A percentile compares a stretch with the other conserved stretches of the same genome.
Conservation (phyloP, 1,139 yeast genomes). For the Yamadazyma triangularis region DNA sequence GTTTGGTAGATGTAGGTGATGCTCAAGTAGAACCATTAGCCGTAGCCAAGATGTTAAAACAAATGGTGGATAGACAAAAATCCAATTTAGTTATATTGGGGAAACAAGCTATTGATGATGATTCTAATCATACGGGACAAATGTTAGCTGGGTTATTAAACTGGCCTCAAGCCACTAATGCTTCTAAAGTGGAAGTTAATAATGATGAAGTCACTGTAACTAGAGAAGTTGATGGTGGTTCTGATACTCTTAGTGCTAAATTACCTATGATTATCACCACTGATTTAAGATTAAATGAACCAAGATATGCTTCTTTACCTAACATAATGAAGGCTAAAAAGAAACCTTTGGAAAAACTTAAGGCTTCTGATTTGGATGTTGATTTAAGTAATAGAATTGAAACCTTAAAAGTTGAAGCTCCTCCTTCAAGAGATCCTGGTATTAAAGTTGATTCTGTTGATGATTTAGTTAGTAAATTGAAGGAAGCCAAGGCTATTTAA, state of each 20-base stretch:
- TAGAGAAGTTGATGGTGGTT: constrained; percentile 94
- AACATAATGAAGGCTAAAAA: constrained; percentile 98
- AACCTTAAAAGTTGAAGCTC: constrained; percentile 74
- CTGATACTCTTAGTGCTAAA: constrained; percentile 72
- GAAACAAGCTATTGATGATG: constrained; percentile 95
- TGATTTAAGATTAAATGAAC: constrained; percentile 89
- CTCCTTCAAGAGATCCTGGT: constrained; percentile 80
- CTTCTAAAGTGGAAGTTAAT: constrained; percentile 74
- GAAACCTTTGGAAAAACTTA: constrained; percentile 77
- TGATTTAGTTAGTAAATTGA: constrained; percentile 73
- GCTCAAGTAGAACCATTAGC: constrained; percentile 79
- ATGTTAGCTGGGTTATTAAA: constrained; percentile 89
- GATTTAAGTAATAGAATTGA: constrained; percentile 63
- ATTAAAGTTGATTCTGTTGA: constrained; percentile 75
- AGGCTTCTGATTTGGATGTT: constrained; percentile 67
- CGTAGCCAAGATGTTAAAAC: constrained; percentile 79
- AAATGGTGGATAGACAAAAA: constrained; percentile 65
- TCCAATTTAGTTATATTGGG: constrained; percentile 84
- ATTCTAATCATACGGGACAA: constrained; percentile 95
- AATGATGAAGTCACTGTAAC: constrained; percentile 68
- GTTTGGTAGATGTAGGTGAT: constrained; percentile 77
- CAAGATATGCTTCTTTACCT: constrained; percentile 90
- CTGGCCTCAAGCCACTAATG: constrained; percentile 99
- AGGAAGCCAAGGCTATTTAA: constrained; percentile 58
- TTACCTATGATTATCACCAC: constrained; percentile 88